Evolutionary conservation across 176 grass and related monocot species (phyloP).

Genomic region (Pontederia crassipes): DNA sequence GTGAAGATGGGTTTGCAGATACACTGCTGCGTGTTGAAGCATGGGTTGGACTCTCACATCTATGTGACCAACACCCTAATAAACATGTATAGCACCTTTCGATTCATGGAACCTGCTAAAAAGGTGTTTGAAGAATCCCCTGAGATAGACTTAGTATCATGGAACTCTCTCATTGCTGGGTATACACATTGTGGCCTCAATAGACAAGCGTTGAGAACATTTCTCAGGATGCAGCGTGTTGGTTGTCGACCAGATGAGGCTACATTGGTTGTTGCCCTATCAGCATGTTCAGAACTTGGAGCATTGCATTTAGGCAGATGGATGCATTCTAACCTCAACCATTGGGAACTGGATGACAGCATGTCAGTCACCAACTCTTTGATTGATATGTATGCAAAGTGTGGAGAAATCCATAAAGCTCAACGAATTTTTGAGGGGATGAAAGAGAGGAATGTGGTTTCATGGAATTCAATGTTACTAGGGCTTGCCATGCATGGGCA

Average conservation of each 20-base stretch:
- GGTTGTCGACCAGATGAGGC: neutral
- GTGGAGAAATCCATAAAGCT: slow-evolving; percentile 12
- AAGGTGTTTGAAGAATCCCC: slow-evolving; percentile 13
- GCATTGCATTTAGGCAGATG: slow-evolving; percentile 20
- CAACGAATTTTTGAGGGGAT: slow-evolving; percentile 7
- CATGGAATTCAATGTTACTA: slow-evolving; percentile 20
- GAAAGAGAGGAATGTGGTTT: slow-evolving; percentile 13
- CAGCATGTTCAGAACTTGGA: slow-evolving; percentile 17
- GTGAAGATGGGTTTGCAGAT: slow-evolving; percentile 21
- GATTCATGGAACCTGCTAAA: neutral
- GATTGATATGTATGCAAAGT: slow-evolving; percentile 26
- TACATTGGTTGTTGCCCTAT: slow-evolving; percentile 7
- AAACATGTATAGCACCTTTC: slow-evolving; percentile 4
- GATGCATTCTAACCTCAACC: slow-evolving; percentile 7
- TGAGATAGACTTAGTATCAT: slow-evolving; percentile 2
- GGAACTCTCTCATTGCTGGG: slow-evolving; percentile 12
- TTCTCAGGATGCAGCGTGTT: slow-evolving; percentile 1
- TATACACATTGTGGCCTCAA: slow-evolving; percentile 3
- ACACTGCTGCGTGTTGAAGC: slow-evolving; percentile 22
- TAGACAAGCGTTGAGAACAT: neutral
- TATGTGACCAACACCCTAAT: slow-evolving; percentile 21
- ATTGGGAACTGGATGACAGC: neutral
- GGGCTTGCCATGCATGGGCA: slow-evolving; percentile 23
- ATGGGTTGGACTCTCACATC: slow-evolving; percentile 15
- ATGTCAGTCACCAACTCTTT: slow-evolving; percentile 6